A percentile compares a stretch with the other conserved stretches of the same genome.
phyloP scores from a whole-genome alignment of 176 grass and related monocot genomes.

The Alopecurus myosuroides region DNA sequence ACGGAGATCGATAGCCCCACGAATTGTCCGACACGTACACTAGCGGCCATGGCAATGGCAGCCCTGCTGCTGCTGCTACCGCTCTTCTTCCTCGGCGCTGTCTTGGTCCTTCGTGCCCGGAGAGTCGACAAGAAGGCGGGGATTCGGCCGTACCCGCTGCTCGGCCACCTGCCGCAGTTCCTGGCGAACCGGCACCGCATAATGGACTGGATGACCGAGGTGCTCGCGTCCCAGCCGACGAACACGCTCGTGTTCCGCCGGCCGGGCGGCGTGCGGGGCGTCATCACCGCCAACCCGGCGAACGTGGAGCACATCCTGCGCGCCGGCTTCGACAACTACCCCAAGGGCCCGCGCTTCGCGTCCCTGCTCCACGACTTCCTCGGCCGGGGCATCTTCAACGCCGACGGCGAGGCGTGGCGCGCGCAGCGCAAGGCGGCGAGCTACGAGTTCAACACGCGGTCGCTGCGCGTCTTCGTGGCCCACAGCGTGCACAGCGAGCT shows the following conservation, averaged over 20 bases:
- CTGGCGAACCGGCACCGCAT: constrained; percentile 54
- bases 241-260: constrained; percentile 47
- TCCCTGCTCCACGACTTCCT: constrained; percentile 57
- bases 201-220: constrained; percentile 47
- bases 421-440: constrained; percentile 68
- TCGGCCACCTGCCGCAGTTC: constrained; percentile 66
- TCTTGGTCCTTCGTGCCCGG: constrained; percentile 13
- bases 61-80: not conserved
- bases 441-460: constrained; percentile 69
- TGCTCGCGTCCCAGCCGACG: constrained; percentile 24
- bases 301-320: constrained; percentile 56
- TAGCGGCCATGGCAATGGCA: constrained; percentile 16
- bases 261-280: constrained; percentile 38
- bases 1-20: not conserved
- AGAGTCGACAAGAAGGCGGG: not conserved
- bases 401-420: constrained; percentile 56
- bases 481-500: constrained; percentile 58
- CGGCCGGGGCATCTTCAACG: constrained; percentile 62
- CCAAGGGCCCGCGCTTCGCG: constrained; percentile 36
- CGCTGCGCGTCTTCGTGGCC: constrained; percentile 59
- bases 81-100: not conserved
- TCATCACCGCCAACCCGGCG: constrained; percentile 44
- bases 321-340: constrained; percentile 46
- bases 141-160: constrained; percentile 45
- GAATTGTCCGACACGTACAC: not conserved